phyloP scores from a whole-genome alignment of 768 basidiomycete genomes.

The Pleurotus tuoliensis region DNA sequence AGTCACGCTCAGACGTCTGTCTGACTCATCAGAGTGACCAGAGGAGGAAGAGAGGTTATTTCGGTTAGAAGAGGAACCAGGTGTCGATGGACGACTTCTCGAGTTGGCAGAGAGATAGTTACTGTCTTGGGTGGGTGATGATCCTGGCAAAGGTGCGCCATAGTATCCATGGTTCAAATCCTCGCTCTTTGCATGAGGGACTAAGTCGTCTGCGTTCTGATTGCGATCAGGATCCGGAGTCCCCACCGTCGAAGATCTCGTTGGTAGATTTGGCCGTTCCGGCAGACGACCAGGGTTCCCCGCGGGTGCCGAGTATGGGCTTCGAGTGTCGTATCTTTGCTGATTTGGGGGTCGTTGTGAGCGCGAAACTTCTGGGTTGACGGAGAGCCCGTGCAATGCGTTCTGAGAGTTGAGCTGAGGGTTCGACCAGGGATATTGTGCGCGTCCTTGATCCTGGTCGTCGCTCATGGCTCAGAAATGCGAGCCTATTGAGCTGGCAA shows the following conservation, averaged over 20 bases:
- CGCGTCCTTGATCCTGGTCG: conserved; percentile 30
- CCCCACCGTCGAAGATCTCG: conserved; percentile 62
- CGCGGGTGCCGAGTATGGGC: conserved; percentile 33
- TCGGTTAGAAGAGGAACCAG: conserved; percentile 38
- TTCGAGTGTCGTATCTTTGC: conserved; percentile 11
- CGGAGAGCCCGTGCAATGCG: conserved; percentile 16
- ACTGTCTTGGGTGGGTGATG: conserved; percentile 37
- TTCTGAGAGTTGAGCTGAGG: conserved; percentile 20
- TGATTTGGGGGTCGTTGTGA: conserved; percentile 14
- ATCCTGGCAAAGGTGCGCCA: conserved; percentile 22
- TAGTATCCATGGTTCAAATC: conserved; percentile 58
- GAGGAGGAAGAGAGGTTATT: conserved; percentile 48
- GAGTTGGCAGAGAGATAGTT: conserved; percentile 42
- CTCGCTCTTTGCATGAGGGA: conserved; percentile 61
- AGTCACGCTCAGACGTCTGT: conserved; percentile 39
- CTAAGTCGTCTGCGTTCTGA: conserved; percentile 27
- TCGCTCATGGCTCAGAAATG: conserved; percentile 29
- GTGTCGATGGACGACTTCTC: conserved; percentile 55
- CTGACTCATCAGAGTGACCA: conserved; percentile 46
- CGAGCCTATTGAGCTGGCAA: conserved; percentile 1
- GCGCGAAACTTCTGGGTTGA: conserved; percentile 23
- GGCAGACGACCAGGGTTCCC: conserved; percentile 32
- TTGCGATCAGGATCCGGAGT: conserved; percentile 52
- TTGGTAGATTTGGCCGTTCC: conserved; percentile 54
- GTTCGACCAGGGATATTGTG: conserved; percentile 30